phyloP scores from a whole-genome alignment of 345 rosid species.

The Dipteronia dyeriana region DNA sequence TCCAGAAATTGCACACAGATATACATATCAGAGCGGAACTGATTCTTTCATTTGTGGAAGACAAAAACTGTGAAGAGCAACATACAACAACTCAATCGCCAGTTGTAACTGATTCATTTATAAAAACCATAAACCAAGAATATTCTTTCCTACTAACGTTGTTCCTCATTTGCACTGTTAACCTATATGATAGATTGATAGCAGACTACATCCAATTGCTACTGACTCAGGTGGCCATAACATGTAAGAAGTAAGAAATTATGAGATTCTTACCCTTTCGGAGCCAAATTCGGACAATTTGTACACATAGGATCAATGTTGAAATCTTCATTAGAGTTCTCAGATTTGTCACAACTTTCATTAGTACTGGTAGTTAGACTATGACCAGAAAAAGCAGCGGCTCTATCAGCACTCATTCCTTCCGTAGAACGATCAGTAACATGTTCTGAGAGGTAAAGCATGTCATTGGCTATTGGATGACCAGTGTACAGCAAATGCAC shows the following conservation, averaged over 20 bases:
- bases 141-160: neutral
- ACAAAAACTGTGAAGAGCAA: neutral
- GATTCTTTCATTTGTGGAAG: neutral
- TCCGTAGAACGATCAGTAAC: constrained; percentile 37
- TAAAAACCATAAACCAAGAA: neutral
- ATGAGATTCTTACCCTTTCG: constrained; percentile 58
- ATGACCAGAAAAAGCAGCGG: constrained; percentile 41
- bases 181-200: too few relatives aligned
- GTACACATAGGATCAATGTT: constrained; percentile 83
- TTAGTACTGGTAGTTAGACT: constrained; percentile 22
- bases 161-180: neutral
- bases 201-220: neutral
- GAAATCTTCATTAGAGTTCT: constrained; percentile 52
- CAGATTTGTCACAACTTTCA: constrained; percentile 25
- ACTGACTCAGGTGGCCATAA: neutral
- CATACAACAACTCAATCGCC: neutral
- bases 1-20: neutral
- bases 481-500: constrained; percentile 82
- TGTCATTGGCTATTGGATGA: constrained; percentile 92
- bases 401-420: constrained; percentile 57
- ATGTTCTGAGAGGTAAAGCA: constrained; percentile 62
- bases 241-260: neutral
- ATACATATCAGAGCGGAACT: neutral
- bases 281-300: constrained; percentile 73
- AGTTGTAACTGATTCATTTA: neutral